Evolutionary conservation across 2,329 filamentous ascomycete genomes (phyloP).

Genomic region (Truncatella angustata): DNA sequence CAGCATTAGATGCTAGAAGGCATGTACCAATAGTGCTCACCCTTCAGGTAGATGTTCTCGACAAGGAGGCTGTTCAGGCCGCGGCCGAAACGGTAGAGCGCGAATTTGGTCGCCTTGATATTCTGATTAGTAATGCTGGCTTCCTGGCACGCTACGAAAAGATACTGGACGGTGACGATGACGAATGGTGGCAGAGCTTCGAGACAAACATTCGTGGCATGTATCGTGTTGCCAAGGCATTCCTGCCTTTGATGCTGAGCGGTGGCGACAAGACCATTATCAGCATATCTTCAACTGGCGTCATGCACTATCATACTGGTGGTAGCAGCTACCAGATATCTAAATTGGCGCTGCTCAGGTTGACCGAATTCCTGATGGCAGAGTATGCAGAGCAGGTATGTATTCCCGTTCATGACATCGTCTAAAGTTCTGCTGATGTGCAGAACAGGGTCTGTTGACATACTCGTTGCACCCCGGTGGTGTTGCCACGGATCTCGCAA

Average conservation of each 20-base stretch:
- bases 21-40: conserved; percentile 37
- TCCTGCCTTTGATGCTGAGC: conserved; percentile 45
- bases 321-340: conserved; percentile 39
- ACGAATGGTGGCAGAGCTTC: conserved; percentile 43
- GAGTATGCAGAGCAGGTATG: conserved; percentile 42
- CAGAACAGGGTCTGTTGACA: conserved; percentile 36
- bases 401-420: conserved; percentile 34
- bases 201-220: conserved; percentile 51
- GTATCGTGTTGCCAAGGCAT: conserved; percentile 42
- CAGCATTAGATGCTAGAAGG: conserved; percentile 28
- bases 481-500: conserved; percentile 33
- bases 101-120: conserved; percentile 35
- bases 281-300: conserved; percentile 44
- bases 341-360: conserved; percentile 43
- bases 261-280: conserved; percentile 40
- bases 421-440: conserved; percentile 30
- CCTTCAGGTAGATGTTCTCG: conserved; percentile 37
- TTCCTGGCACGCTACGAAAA: conserved; percentile 32
- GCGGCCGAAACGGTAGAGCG: conserved; percentile 23
- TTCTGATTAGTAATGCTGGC: conserved; percentile 43
- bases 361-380: conserved; percentile 42
- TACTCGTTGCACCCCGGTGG: conserved; percentile 42
- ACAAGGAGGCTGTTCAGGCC: conserved; percentile 27
- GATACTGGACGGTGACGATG: conserved; percentile 26
- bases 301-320: conserved; percentile 25